Evolutionary conservation across 2,329 filamentous ascomycete genomes (phyloP), one percentile per base, ranked within the genome.

Genomic region (Fusarium sp.): DNA sequence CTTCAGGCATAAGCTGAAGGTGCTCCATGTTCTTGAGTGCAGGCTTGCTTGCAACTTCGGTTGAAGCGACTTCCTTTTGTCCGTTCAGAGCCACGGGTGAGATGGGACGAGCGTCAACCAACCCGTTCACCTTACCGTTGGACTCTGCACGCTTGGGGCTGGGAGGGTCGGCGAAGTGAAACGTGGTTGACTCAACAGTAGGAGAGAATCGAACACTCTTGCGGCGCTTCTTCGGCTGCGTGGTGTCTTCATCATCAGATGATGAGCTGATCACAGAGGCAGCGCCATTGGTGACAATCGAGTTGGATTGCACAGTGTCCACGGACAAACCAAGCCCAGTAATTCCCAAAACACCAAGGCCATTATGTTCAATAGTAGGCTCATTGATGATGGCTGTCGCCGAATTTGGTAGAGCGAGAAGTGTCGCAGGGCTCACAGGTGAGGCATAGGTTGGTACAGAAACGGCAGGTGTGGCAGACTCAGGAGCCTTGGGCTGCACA

Each of bases 1-100:
- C 96, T 79, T 98, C 94, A 0, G 91, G 87, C 5, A 91, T 94
- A 11, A 99, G 85, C 78, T 98, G 96, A n/a, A 98, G 89, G 76
- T 98, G 94, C 76, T 99, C 96, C 81, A 82, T 86, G 71, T 88
- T 84, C 53, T 79, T 74, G 5, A 87, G 75, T n/a, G 65, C 53
- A 3, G 49, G 34, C 20, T 40, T 53, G 25, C 55, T 24, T 30
- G 27, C 20, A 14, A 51, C 46, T 30, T 49, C 42, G 5, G n/a
- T 50, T 9, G 50, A 38, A 15, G 11, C 45, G 4, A 44, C 56
- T 14, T 46, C 53, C 9, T 57, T 32, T 16, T 22, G 42, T 14
- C 45, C 70, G 18, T 63, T 62, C n/a, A 68, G 14, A 20, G 46
- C 49, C 20, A 57, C 59, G 2, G 64, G 24, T 10, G 50, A 65